Evolutionary conservation across 176 grass and related monocot genomes (phyloP), one percentile per base, ranked within the genome.

Genomic region (Zizania latifolia): DNA sequence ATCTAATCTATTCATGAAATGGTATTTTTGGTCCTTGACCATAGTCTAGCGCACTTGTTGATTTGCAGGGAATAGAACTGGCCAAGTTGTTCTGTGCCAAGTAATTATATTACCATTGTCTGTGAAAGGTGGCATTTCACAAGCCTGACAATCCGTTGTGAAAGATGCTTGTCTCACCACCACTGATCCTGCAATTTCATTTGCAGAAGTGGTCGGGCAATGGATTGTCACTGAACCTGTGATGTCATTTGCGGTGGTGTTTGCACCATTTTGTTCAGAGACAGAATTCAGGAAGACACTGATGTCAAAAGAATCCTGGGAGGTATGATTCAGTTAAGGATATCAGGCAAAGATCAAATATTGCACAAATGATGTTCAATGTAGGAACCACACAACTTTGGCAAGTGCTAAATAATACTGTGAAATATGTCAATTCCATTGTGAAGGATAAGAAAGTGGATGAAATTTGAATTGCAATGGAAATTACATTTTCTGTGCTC

Each of bases 301-400:
- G 34, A 78, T n/a, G 74, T 71, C 82, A 26, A 84, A 71, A 54
- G 82, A 70, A 71, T 84, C 82, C 82, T 84, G 82, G 9, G 5
- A 84, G 57, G 28, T 59, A 70, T 39, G 17, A 40, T 53, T 46
- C 32, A 70, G 6, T 51, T 3, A 28, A 19, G 21, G 5, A 56
- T 56, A 21, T 78, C 10, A 78, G 16, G 13, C 13, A 30, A 27
- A 67, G 62, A 21, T n/a, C 46, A 66, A 75, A 8, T 45, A 30
- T 16, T 36, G 10, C 46, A 36, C 55, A 5, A 50, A 60, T 30
- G 57, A 16, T 24, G 60, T 15, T 2, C 60, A 63, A 36, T 33
- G 32, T 5, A 21, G 32, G 60, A 63, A 63, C 60, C 27, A 46
- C 19, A 16, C 3, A 32, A 63, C n/a, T 46, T 23, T 48, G 7